Conservation (phyloP, 768 basidiomycete genomes). For the Naganishia randhawae region DNA sequence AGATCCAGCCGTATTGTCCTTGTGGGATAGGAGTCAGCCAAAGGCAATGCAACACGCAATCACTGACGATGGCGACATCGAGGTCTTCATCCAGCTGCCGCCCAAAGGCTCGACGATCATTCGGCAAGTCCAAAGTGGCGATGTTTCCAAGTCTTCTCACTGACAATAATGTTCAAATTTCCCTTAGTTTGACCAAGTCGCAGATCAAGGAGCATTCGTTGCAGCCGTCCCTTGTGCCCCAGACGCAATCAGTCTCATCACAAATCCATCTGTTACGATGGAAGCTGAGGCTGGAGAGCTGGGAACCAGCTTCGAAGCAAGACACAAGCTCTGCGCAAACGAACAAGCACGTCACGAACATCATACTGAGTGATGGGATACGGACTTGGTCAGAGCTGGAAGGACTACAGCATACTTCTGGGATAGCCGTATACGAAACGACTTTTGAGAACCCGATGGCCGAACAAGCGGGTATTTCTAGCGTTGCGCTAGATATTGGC, state of each 20-base stretch:
- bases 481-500: background rate
- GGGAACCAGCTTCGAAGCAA: conserved; percentile 3
- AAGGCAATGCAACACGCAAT: background rate
- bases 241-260: background rate
- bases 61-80: background rate
- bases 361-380: background rate
- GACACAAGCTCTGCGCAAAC: background rate
- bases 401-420: background rate
- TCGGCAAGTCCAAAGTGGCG: background rate
- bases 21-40: background rate
- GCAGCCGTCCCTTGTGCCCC: background rate
- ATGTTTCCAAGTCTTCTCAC: background rate
- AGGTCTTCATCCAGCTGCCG: conserved; percentile 1
- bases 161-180: background rate
- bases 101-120: conserved; percentile 5
- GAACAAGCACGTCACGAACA: background rate
- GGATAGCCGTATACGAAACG: background rate
- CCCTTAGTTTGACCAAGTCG: background rate
- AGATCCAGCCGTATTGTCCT: background rate
- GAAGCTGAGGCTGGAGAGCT: conserved; percentile 2
- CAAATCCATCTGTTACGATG: background rate
- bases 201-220: background rate
- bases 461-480: background rate
- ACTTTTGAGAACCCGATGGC: background rate
- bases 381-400: background rate